Base-by-base conservation (phyloP, 441 rosid genomes). In the Populus hybrid region DNA sequence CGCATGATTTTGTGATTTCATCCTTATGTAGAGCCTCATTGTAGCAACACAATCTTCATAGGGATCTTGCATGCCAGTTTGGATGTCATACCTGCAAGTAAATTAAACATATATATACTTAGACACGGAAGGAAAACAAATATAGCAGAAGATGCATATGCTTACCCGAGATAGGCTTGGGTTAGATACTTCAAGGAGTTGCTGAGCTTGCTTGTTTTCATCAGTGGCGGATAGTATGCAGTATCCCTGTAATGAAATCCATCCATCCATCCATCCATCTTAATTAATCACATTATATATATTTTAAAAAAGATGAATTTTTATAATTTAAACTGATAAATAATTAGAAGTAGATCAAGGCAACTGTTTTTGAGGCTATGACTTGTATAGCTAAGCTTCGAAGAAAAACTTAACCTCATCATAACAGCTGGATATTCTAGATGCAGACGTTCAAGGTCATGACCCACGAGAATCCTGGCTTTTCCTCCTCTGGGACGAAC, bases 191-290 rank as follows among this genome's bases (percentile, higher is more conserved):
- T 95, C 77, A 95, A 95, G 70, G 99, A 87, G 85, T 95, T 95
- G 86, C 95, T 93, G 71, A 95, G 99, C 89, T 92, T 95, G 95
- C 95, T 92, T 76, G 99, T 92, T 84, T 93, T 95, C 99, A 95
- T 87, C 81, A 95, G 75, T 10, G 99, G 97, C 40, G 99, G 99
- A 63, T 93, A 92, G 77, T 88, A 85, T 24, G 97, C 92, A 18
- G 91, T 87, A 76, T 95, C 98, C 88, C 99, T 93, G 83, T 73
- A 78, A 18, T 23, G 18, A 30, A 30, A 26, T 65, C 24, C 24
- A 42, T 28, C 11, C 73, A 70, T 23, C 23, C 16, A 26, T n/a
- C 42, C 21, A 30, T 2, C 10, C 38, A 16, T 69, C 32, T 30
- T 30, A 30, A 10, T 28, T 12, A 59, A 32, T 30, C 20, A 59